Evolutionary conservation across 768 basidiomycete genomes (phyloP).

Genomic region (Jaapia argillacea): DNA sequence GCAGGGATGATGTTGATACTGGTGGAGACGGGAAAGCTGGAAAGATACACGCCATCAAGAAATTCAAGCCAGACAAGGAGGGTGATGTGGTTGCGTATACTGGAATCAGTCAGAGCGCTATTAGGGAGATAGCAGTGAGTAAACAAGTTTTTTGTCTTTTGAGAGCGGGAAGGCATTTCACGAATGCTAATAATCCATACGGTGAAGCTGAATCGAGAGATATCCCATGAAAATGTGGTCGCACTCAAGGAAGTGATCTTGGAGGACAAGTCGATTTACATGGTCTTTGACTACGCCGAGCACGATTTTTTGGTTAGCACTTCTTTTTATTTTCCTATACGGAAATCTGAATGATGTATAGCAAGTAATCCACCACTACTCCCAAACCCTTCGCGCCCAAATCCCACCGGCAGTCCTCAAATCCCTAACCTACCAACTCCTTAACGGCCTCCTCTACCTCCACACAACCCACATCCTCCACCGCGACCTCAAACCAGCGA

Average conservation of each 20-base stretch:
- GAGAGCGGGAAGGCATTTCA: too few relatives aligned
- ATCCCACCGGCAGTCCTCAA: conserved; percentile 80
- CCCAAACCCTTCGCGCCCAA: conserved; percentile 72
- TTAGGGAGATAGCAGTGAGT: conserved; percentile 89
- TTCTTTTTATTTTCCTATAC: background rate
- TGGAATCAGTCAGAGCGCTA: conserved; percentile 95
- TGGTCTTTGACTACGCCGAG: conserved; percentile 99
- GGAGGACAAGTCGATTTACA: conserved; percentile 97
- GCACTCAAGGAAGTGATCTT: conserved; percentile 90
- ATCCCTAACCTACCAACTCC: conserved; percentile 86
- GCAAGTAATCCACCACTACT: conserved; percentile 99
- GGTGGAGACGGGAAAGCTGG: too few relatives aligned
- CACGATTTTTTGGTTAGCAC: conserved; percentile 87
- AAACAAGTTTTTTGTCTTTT: too few relatives aligned
- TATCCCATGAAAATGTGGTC: conserved; percentile 85
- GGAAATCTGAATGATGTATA: conserved; percentile 20
- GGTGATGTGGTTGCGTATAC: conserved; percentile 94
- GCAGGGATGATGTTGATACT: conserved; percentile 56
- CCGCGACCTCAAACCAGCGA: conserved; percentile 96
- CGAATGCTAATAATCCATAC: conserved; percentile 1
- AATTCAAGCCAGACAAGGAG: conserved; percentile 99
- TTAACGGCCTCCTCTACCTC: conserved; percentile 91
- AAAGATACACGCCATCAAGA: conserved; percentile 90
- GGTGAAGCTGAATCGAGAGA: conserved; percentile 76
- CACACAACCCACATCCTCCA: conserved; percentile 94